Evolutionary conservation across 2,329 filamentous ascomycete species (phyloP).

Genomic region (Scleromitrula shiraiana): DNA sequence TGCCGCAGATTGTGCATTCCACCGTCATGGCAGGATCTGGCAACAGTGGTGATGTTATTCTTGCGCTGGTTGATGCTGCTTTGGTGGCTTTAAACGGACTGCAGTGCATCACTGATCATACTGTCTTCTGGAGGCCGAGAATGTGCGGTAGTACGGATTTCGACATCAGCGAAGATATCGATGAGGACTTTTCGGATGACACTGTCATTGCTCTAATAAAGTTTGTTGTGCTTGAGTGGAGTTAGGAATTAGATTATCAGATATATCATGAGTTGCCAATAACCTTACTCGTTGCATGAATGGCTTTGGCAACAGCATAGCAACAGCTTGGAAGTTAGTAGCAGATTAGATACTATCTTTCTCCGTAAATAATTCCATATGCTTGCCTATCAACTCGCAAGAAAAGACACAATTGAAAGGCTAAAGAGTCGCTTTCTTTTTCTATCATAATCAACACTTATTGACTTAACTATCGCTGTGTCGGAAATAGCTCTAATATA

Average conservation of each 20-base stretch:
- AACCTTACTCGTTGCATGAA: background rate
- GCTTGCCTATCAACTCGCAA: too few species aligned
- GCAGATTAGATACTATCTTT: too few species aligned
- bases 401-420: too few species aligned
- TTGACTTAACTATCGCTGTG: too few species aligned
- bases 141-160: background rate
- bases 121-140: background rate
- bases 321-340: too few species aligned
- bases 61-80: slow-evolving; percentile 27
- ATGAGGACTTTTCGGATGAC: background rate
- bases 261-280: slow-evolving; percentile 1
- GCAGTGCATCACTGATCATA: background rate
- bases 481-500: too few species aligned
- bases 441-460: too few species aligned
- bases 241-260: background rate
- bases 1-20: slow-evolving; percentile 27
- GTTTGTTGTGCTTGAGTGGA: background rate
- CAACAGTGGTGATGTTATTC: slow-evolving; percentile 28
- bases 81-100: background rate
- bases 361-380: too few species aligned
- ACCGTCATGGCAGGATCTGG: slow-evolving; percentile 27
- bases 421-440: too few species aligned
- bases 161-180: background rate
- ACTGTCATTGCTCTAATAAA: background rate
- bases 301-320: background rate